Conservation (phyloP, 2,329 filamentous ascomycete genomes). For the Ceratocystis huliohia region DNA sequence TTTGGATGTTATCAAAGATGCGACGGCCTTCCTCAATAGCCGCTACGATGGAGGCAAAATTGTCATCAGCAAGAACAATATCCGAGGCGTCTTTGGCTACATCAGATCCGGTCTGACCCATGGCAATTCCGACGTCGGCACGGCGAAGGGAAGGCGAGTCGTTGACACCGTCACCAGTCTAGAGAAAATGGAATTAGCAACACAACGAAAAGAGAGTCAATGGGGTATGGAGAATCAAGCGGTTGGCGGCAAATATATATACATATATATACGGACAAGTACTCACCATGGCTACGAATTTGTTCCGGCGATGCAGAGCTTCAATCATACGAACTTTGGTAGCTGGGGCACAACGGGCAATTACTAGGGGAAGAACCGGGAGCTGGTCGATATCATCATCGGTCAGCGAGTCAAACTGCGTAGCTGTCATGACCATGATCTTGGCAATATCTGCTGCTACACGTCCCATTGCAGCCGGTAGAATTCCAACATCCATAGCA, state of each 20-base stretch:
- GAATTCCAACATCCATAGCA: slow-evolving; percentile 48
- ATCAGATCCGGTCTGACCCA: slow-evolving; percentile 50
- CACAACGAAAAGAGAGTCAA: background rate
- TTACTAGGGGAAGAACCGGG: slow-evolving; percentile 53
- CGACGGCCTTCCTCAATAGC: slow-evolving; percentile 59
- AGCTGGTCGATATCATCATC: slow-evolving; percentile 53
- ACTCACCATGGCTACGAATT: slow-evolving; percentile 51
- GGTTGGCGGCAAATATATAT: background rate
- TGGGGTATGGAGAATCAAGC: background rate
- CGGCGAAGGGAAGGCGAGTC: slow-evolving; percentile 58
- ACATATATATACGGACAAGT: background rate
- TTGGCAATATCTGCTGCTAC: slow-evolving; percentile 41
- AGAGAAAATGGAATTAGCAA: background rate
- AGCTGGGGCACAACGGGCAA: slow-evolving; percentile 54
- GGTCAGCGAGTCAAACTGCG: slow-evolving; percentile 49
- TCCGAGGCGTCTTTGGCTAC: slow-evolving; percentile 54
- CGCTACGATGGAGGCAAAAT: slow-evolving; percentile 59
- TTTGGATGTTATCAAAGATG: slow-evolving; percentile 65
- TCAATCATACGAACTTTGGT: slow-evolving; percentile 67
- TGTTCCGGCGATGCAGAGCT: slow-evolving; percentile 51
- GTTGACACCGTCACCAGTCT: slow-evolving; percentile 61
- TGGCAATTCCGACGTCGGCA: slow-evolving; percentile 59
- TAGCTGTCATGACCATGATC: slow-evolving; percentile 51
- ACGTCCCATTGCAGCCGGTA: slow-evolving; percentile 37
- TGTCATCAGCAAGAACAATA: slow-evolving; percentile 59